A percentile compares a stretch with the other conserved stretches of the same genome.
phyloP scores from a whole-genome alignment of 2,329 filamentous ascomycete genomes.

The Zymoseptoria passerinii region DNA sequence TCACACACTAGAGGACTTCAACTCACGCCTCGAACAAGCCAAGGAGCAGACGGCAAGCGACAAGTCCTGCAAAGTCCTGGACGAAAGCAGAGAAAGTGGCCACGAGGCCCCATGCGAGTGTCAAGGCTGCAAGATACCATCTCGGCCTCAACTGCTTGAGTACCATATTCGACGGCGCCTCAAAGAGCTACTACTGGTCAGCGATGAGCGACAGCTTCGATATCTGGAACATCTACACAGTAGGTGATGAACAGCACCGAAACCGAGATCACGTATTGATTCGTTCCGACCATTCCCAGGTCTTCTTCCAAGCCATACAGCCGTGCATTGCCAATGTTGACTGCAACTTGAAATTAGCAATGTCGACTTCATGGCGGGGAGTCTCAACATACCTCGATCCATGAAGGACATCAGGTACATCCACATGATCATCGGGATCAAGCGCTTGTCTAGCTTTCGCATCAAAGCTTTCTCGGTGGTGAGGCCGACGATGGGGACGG shows the following conservation, averaged over 20 bases:
- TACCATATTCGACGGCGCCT: conserved; percentile 8
- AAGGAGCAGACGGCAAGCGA: conserved; percentile 8
- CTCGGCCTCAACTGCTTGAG: conserved; percentile 8
- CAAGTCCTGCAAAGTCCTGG: conserved; percentile 5
- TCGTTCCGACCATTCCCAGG: conserved; percentile 2
- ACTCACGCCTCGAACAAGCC: conserved; percentile 7
- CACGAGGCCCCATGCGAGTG: conserved; percentile 6
- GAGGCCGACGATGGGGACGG: not conserved
- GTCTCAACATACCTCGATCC: conserved; percentile 28
- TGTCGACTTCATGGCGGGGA: not conserved
- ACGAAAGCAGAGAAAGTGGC: conserved; percentile 6
- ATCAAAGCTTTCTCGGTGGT: conserved; percentile 48
- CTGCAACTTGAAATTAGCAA: not conserved
- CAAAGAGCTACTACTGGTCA: not conserved
- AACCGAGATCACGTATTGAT: conserved; percentile 10
- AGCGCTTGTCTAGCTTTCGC: conserved; percentile 60
- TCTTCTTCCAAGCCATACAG: conserved; percentile 8
- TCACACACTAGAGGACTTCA: not conserved
- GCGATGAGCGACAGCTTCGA: not conserved
- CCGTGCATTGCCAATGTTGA: conserved; percentile 7
- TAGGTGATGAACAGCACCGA: conserved; percentile 17
- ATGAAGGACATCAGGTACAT: conserved; percentile 74
- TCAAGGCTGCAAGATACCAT: conserved; percentile 4
- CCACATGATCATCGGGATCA: conserved; percentile 61
- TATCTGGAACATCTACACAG: not conserved